Evolutionary conservation across 2,329 filamentous ascomycete species (phyloP).

Genomic region (Davidsoniella neocaledoniae): DNA sequence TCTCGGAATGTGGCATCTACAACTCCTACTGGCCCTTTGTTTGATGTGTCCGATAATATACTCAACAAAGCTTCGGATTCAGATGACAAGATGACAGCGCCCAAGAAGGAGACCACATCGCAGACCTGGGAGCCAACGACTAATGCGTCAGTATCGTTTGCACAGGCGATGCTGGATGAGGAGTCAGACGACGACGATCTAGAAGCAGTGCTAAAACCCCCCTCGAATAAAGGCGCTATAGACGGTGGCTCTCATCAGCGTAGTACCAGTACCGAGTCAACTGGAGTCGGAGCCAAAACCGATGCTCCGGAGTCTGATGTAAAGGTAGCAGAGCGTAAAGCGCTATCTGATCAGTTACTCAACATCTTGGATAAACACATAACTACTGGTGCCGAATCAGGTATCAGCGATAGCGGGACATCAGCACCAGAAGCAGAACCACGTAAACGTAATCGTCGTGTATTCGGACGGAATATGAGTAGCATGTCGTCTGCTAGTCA

Average conservation of each 20-base stretch:
- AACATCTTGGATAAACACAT: slow-evolving; percentile 12
- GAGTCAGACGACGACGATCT: slow-evolving; percentile 1
- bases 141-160: neutral
- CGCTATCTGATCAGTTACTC: slow-evolving; percentile 11
- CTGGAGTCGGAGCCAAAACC: no score
- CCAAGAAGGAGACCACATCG: neutral
- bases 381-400: slow-evolving; percentile 1
- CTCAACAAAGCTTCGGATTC: neutral
- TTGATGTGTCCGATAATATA: slow-evolving; percentile 3
- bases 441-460: slow-evolving; percentile 26
- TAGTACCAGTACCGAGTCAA: no score
- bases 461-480: slow-evolving; percentile 41
- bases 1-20: neutral
- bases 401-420: no score
- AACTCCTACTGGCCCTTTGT: neutral
- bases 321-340: slow-evolving; percentile 5
- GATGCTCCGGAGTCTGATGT: no score
- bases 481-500: slow-evolving; percentile 25
- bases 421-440: slow-evolving; percentile 4
- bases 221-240: no score
- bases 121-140: neutral
- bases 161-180: slow-evolving; percentile 7
- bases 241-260: no score
- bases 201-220: no score
- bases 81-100: neutral